Evolutionary conservation across 2,329 filamentous ascomycete genomes (phyloP), one percentile per base, ranked within the genome.

Genomic region (Aspergillus persii): DNA sequence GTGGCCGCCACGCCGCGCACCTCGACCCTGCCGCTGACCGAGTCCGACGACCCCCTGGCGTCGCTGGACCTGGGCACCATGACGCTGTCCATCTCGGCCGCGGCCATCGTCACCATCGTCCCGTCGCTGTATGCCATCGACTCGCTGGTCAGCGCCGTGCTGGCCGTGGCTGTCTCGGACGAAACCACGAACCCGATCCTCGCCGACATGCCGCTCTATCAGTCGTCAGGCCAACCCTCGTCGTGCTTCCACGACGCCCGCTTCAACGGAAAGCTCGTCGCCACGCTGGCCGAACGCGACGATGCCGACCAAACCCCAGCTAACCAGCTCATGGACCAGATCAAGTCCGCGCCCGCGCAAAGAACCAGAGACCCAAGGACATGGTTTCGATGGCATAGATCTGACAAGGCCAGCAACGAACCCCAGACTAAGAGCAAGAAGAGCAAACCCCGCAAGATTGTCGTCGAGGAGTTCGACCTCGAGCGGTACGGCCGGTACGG

Each of bases 111-210:
- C 2, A 68, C 71, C 6, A 74, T 73, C 0, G 75, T 81, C 8
- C 77, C 78, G 1, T 80, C 78, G 6, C 65, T 81, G 31, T 81
- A 81, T 59, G 76, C 77, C 7, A 77, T 82, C 39, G 80, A 82
- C 61, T 77, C 78, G 4, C 65, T 81, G 11, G 68, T 82, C 49
- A 75, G 78, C 1, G 76, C 79, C 4, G 70, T 81, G 7, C 65
- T 82, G 18, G 73, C 77, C 2, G 75, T 81, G 15, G 78, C 78
- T 0, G 71, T 79, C 54, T 75, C 77, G 1, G 79, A 81, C 53
- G 69, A 77, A 56, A 63, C 67, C 11, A 78, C 74, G 1, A 78
- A 74, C 29, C 69, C 69, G 0, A 68, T 77, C 5, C 63, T 81
- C 3, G 73, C 70, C 4, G 69, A 72, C 31, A 77, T 79, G 69